Evolutionary conservation across 345 rosid species (phyloP), one percentile per base, ranked within the genome.

Genomic region (Aegle marmelos): DNA sequence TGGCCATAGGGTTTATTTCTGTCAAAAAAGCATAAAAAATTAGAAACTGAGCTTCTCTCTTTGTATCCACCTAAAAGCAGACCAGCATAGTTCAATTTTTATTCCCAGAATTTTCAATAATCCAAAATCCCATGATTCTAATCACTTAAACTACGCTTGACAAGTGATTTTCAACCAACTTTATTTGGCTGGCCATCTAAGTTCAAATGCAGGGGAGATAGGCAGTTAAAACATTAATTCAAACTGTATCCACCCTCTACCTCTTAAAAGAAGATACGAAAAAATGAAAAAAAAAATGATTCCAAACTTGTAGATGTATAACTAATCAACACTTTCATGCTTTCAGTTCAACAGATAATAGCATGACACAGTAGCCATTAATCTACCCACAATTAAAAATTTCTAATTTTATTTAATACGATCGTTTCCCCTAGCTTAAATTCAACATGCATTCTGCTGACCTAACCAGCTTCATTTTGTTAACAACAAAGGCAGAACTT

Each of bases 1-100:
- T 80, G 60, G 79, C 64, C 90, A 91, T 77, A 22, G 98, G 95
- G 70, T 95, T 95, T 70, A 93, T 79, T 31, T 85, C 98, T 93
- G 91, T 53, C 83, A 84, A 68, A 33, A 25, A 24, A 68, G 24
- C 76, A 66, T 76, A 3, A 74, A 16, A 48, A 61, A 64, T 69
- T 45, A 78, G 3, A 22, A 5, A 19, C 34, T 21, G 34, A 70
- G 58, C 39, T 31, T 58, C 41, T 70, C 50, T 27, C 37, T 69
- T 62, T 22, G 25, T 33, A 53, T 7, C 17, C 36, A 59, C 2
- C 8, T 24, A 34, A 58, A 73, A 59, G 31, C 56, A 59, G 14
- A 59, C 24, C 27, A 25, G 56, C 37, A 25, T 27, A 59, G 33
- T 37, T 73, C 28, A 60, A 28, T 73, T 17, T 24, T 7, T 31